phyloP scores from a whole-genome alignment of 768 basidiomycete species.

The Cubamyces lactineus region DNA sequence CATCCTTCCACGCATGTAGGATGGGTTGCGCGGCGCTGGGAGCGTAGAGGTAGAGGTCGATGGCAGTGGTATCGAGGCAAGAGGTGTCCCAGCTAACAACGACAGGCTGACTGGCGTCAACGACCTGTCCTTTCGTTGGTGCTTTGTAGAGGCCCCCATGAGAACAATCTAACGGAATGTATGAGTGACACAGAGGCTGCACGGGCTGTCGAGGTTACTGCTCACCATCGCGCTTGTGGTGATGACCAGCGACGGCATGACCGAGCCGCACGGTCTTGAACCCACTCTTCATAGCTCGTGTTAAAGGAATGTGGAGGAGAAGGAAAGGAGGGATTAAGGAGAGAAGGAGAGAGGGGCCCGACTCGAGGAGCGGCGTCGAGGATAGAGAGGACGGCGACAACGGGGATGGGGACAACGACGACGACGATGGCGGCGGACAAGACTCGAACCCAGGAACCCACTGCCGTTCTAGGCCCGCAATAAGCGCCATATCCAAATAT shows the following conservation, averaged over 20 bases:
- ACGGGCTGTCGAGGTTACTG: background rate
- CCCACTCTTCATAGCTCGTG: constrained; percentile 18
- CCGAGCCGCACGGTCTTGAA: constrained; percentile 25
- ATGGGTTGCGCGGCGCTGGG: constrained; percentile 45
- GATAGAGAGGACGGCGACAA: constrained; percentile 6
- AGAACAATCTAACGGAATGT: constrained; percentile 44
- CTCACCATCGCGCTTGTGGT: constrained; percentile 27
- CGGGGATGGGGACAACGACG: constrained; percentile 2
- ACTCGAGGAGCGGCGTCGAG: constrained; percentile 17
- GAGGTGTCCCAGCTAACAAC: constrained; percentile 66
- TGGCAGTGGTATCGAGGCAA: constrained; percentile 51
- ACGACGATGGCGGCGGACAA: background rate
- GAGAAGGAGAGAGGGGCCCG: constrained; percentile 3
- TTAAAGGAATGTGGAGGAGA: constrained; percentile 22
- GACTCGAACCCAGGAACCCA: background rate
- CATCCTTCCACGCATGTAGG: constrained; percentile 60
- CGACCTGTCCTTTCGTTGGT: constrained; percentile 50
- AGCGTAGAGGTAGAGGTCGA: constrained; percentile 74
- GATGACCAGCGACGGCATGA: constrained; percentile 16
- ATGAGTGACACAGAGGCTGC: background rate
- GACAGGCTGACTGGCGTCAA: constrained; percentile 54
- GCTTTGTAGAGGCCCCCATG: constrained; percentile 65
- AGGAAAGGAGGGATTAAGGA: constrained; percentile 10
- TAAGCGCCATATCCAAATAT: background rate
- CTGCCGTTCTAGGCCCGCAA: background rate